phyloP scores from a whole-genome alignment of 2,329 filamentous ascomycete species.

The Claviceps cyperi region DNA sequence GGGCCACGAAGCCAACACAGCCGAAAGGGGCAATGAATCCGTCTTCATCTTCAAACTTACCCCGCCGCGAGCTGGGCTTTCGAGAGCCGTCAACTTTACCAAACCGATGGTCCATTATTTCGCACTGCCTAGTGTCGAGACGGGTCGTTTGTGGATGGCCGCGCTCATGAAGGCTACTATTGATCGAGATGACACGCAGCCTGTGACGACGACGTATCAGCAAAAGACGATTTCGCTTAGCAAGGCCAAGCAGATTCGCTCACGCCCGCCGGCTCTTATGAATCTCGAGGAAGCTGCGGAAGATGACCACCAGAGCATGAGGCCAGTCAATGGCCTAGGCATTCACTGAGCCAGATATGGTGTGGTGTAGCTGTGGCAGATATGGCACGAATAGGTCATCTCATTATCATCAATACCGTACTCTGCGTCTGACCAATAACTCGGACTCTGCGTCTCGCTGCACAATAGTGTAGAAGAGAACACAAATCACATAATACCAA shows the following conservation, averaged over 20 bases:
- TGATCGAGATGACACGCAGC: constrained; percentile 68
- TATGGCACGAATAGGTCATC: no score
- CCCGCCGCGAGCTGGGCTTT: constrained; percentile 73
- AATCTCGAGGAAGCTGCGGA: constrained; percentile 36
- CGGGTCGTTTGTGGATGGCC: constrained; percentile 94
- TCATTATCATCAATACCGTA: no score
- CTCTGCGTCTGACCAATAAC: no score
- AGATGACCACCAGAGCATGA: constrained; percentile 13
- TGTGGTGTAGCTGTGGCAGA: no score
- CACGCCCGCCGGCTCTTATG: constrained; percentile 82
- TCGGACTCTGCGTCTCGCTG: no score
- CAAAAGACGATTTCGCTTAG: constrained; percentile 89
- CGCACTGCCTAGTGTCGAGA: constrained; percentile 76
- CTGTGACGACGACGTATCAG: constrained; percentile 84
- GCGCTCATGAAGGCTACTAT: constrained; percentile 98
- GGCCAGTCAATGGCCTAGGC: constrained; percentile 24
- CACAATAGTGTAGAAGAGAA: no score
- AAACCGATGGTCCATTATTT: constrained; percentile 97
- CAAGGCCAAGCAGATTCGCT: constrained; percentile 76
- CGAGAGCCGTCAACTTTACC: constrained; percentile 89
- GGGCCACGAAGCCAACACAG: constrained; percentile 23
- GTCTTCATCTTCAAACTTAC: constrained; percentile 98
- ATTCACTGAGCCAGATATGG: constrained; percentile 27
- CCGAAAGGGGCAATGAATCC: constrained; percentile 42
- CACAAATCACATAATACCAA: no score